These are phyloP conservation scores for Populus hybrid DNA, from an alignment of 441 rosid species.

Conservation along the genomic window DNA sequence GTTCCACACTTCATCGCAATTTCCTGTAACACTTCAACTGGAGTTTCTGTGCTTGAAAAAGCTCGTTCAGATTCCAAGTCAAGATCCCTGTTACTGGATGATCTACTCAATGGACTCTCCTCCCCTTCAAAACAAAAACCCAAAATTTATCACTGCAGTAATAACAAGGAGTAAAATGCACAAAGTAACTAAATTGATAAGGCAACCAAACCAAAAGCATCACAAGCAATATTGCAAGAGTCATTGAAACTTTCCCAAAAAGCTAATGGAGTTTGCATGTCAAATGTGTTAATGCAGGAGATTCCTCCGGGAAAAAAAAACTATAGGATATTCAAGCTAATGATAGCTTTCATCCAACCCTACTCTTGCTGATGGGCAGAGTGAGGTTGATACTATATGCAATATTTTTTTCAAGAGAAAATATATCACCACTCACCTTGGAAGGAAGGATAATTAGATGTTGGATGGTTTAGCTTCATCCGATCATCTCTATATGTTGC, in stretches of 20 bases:
- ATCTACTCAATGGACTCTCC: slow-evolving; percentile 50
- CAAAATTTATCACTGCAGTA: slow-evolving; percentile 22
- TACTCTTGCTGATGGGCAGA: neutral
- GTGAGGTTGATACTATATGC: neutral
- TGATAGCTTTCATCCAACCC: neutral
- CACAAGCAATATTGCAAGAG: neutral
- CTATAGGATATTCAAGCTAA: neutral
- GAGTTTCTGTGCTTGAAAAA: slow-evolving; percentile 56
- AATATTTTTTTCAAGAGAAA: neutral
- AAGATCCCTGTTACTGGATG: slow-evolving; percentile 63
- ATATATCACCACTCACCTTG: slow-evolving; percentile 46
- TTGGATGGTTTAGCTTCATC: slow-evolving; percentile 46
- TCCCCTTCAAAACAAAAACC: slow-evolving; percentile 47
- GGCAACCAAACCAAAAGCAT: neutral
- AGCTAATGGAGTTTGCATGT: neutral
- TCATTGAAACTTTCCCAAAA: neutral
- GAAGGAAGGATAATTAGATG: slow-evolving; percentile 53
- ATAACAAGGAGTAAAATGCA: slow-evolving; percentile 10
- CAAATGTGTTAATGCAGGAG: neutral
- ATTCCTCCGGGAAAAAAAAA: neutral
- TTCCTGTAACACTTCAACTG: slow-evolving; percentile 60
- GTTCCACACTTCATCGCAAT: slow-evolving; percentile 87
- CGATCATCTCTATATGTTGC: slow-evolving; percentile 70
- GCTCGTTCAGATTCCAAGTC: slow-evolving; percentile 60
- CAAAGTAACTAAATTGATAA: neutral